Conservation (phyloP, 1,139 yeast genomes). For the Geotrichum phurueaensis region DNA sequence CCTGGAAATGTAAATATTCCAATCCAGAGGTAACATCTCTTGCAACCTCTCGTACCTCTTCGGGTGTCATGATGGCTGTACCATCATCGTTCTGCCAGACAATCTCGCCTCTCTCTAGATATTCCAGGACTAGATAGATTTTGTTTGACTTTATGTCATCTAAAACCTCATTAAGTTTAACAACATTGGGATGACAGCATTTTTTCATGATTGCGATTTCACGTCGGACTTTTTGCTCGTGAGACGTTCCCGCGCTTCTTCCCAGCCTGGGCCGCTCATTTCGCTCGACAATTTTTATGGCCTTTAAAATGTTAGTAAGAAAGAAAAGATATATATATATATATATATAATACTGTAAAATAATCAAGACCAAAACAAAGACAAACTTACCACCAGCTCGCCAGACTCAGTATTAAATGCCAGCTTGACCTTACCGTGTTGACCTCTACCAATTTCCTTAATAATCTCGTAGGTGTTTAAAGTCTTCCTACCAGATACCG, state of each 20-base stretch:
- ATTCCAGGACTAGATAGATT: constrained; percentile 86
- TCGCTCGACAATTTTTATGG: constrained; percentile 87
- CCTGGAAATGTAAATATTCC: constrained; percentile 88
- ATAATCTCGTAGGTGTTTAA: constrained; percentile 88
- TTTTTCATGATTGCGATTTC: constrained; percentile 97
- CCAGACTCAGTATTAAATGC: constrained; percentile 69
- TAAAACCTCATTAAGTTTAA: constrained; percentile 75
- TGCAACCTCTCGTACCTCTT: constrained; percentile 61
- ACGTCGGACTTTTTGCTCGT: constrained; percentile 71
- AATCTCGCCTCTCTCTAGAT: constrained; percentile 87
- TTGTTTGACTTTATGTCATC: constrained; percentile 82
- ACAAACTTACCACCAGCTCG: constrained; percentile 47
- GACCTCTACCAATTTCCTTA: constrained; percentile 87
- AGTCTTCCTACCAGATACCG: constrained; percentile 73
- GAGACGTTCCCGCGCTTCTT: constrained; percentile 41
- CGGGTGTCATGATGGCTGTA: constrained; percentile 56
- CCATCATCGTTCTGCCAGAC: constrained; percentile 56
- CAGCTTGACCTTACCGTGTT: constrained; percentile 93
- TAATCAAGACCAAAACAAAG: neutral
- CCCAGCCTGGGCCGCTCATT: constrained; percentile 58
- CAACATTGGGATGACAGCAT: constrained; percentile 87
- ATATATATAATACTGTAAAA: neutral
- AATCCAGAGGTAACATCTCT: constrained; percentile 85
- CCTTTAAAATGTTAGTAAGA: constrained; percentile 32
- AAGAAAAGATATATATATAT: neutral